Percentiles rank a stretch among this genome's conserved stretches.
phyloP scores from a whole-genome alignment of 305 asterid species.

The Fraxinus platypoda region DNA sequence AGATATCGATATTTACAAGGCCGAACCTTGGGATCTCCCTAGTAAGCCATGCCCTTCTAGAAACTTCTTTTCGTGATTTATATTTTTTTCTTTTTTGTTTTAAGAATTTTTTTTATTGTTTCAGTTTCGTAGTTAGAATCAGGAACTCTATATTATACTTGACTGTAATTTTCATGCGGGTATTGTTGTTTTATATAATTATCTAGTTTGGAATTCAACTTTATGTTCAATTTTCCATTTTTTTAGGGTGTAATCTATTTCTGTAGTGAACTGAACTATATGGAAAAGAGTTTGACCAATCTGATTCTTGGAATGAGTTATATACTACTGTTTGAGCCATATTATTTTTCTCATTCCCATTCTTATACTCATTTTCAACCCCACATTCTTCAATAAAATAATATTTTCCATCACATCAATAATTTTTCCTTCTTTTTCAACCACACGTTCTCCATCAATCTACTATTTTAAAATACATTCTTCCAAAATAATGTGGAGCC shows the following conservation, averaged over 20 bases:
- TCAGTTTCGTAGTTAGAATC: background rate
- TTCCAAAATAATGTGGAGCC: too few species aligned
- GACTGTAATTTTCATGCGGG: background rate
- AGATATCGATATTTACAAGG: constrained; percentile 80
- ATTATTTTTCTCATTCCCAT: too few species aligned
- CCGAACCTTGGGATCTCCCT: constrained; percentile 98
- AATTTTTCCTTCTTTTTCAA: too few species aligned
- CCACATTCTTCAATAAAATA: too few species aligned
- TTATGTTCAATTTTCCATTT: background rate
- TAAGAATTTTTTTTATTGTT: background rate
- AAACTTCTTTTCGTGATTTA: background rate
- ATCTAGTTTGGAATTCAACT: background rate
- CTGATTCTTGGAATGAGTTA: background rate
- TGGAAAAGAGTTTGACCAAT: background rate
- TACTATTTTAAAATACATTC: too few species aligned
- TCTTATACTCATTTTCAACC: too few species aligned
- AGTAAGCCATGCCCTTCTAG: constrained; percentile 36
- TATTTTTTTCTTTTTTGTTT: background rate
- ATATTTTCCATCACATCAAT: too few species aligned
- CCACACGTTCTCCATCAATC: too few species aligned
- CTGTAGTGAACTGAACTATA: background rate
- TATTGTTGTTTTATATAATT: background rate
- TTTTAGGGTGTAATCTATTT: background rate
- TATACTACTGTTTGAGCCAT: too few species aligned
- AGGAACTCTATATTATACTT: background rate